Evolutionary conservation across 83 land plant species (phyloP).

Genomic region (Picea engelmannii): DNA sequence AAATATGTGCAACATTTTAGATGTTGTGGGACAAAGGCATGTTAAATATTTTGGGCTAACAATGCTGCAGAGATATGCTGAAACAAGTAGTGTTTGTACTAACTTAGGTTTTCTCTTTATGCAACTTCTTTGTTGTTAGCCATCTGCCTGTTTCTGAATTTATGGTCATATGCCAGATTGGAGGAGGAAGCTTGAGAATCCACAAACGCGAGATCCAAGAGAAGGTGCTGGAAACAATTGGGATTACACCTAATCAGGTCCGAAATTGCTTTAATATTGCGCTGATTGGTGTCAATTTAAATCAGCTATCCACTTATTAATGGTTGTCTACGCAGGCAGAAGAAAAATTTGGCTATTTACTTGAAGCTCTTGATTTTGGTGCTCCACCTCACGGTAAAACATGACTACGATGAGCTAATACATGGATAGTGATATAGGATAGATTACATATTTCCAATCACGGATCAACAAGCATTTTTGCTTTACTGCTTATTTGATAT

Average conservation of each 20-base stretch:
- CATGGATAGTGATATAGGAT: not conserved
- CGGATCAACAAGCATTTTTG: not conserved
- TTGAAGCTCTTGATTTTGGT: constrained; percentile 91
- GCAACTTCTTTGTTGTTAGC: not conserved
- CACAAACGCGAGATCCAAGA: constrained; percentile 85
- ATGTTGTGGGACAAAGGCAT: not conserved
- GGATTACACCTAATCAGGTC: constrained; percentile 77
- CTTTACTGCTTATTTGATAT: not conserved
- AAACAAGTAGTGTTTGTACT: not conserved
- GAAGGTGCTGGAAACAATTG: constrained; percentile 81
- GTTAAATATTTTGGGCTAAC: not conserved
- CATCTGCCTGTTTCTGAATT: not conserved
- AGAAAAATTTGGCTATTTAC: constrained; percentile 91
- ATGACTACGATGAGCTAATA: not conserved
- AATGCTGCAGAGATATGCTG: not conserved
- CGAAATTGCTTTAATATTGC: not conserved
- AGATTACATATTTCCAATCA: no score
- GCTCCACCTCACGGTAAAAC: constrained; percentile 95
- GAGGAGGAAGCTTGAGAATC: constrained; percentile 97
- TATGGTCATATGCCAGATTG: constrained; percentile 55
- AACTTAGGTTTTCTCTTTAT: not conserved
- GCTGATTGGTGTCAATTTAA: not conserved
- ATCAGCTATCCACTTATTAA: not conserved
- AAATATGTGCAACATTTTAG: not conserved
- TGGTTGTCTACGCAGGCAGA: constrained; percentile 68